These are phyloP conservation scores for Tubosaeta sp. DNA, from an alignment of 768 basidiomycete genomes.

Conservation along the genomic window DNA sequence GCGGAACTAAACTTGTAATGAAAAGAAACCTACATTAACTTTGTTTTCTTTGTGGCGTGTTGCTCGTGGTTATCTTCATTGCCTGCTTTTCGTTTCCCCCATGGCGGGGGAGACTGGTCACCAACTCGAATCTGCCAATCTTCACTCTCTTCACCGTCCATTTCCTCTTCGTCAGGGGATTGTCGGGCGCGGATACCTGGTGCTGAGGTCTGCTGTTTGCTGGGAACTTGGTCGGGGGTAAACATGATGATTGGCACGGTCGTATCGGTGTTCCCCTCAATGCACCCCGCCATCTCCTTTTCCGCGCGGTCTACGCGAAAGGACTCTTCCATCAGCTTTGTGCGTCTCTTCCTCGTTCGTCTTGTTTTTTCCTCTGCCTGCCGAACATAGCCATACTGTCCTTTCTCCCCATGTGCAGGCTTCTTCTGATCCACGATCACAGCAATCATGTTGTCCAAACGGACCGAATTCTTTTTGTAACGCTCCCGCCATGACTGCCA, in stretches of 20 bases:
- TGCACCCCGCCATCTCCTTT: slow-evolving; percentile 11
- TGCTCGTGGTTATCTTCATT: slow-evolving; percentile 34
- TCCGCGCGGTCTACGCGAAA: slow-evolving; percentile 21
- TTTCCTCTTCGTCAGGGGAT: slow-evolving; percentile 60
- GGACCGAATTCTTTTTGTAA: slow-evolving; percentile 76
- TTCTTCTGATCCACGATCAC: slow-evolving; percentile 67
- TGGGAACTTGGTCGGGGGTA: slow-evolving; percentile 18
- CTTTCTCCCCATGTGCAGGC: slow-evolving; percentile 67
- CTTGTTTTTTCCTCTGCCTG: slow-evolving; percentile 67
- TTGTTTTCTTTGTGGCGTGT: slow-evolving; percentile 39
- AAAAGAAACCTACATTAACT: slow-evolving; percentile 34
- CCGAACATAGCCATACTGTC: slow-evolving; percentile 79
- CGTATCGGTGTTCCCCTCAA: slow-evolving; percentile 4
- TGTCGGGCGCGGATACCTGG: slow-evolving; percentile 28
- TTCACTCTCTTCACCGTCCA: slow-evolving; percentile 50
- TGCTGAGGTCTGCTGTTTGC: slow-evolving; percentile 27
- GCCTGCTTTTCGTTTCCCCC: slow-evolving; percentile 58
- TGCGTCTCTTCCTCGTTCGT: slow-evolving; percentile 47
- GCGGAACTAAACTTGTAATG: neutral
- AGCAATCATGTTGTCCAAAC: slow-evolving; percentile 62
- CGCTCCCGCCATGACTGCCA: slow-evolving; percentile 91
- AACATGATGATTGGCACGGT: slow-evolving; percentile 26
- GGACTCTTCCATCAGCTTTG: slow-evolving; percentile 28
- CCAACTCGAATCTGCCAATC: slow-evolving; percentile 71
- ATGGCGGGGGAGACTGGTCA: slow-evolving; percentile 56